Conservation (phyloP, 495 filamentous ascomycete genomes). For the Penicillium cosmopolitanum region DNA sequence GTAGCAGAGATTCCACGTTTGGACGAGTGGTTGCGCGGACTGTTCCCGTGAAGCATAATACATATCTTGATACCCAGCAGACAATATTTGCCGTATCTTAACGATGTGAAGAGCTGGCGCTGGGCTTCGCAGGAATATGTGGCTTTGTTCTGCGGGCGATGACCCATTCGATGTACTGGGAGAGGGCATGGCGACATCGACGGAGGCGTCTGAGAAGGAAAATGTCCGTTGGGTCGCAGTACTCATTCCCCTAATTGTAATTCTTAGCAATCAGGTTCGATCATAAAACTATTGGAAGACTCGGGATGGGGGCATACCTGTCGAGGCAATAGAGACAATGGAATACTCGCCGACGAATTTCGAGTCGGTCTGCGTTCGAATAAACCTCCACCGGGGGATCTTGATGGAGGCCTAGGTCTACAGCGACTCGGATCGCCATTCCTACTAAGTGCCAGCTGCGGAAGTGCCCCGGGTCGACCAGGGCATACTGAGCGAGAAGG, state of each 20-base stretch:
- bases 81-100: slow-evolving; percentile 75
- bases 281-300: neutral
- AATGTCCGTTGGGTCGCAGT: slow-evolving; percentile 80
- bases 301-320: slow-evolving; percentile 52
- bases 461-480: slow-evolving; percentile 85
- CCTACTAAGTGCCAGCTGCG: slow-evolving; percentile 90
- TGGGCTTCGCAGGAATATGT: slow-evolving; percentile 54
- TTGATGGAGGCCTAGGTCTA: slow-evolving; percentile 89
- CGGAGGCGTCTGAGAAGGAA: slow-evolving; percentile 89
- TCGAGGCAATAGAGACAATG: slow-evolving; percentile 87
- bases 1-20: slow-evolving; percentile 65
- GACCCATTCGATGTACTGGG: slow-evolving; percentile 35
- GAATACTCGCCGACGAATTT: slow-evolving; percentile 78
- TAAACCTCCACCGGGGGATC: slow-evolving; percentile 71
- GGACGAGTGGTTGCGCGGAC: slow-evolving; percentile 59
- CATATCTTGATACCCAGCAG: slow-evolving; percentile 78
- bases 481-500: slow-evolving; percentile 83
- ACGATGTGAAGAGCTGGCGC: slow-evolving; percentile 65
- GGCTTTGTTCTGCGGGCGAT: slow-evolving; percentile 36
- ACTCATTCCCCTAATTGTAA: slow-evolving; percentile 67
- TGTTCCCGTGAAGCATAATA: slow-evolving; percentile 71
- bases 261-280: slow-evolving; percentile 10
- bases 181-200: slow-evolving; percentile 65
- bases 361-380: slow-evolving; percentile 64
- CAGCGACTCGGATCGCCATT: slow-evolving; percentile 78